Base-by-base conservation (phyloP, 768 basidiomycete species). In the Russula lepida region DNA sequence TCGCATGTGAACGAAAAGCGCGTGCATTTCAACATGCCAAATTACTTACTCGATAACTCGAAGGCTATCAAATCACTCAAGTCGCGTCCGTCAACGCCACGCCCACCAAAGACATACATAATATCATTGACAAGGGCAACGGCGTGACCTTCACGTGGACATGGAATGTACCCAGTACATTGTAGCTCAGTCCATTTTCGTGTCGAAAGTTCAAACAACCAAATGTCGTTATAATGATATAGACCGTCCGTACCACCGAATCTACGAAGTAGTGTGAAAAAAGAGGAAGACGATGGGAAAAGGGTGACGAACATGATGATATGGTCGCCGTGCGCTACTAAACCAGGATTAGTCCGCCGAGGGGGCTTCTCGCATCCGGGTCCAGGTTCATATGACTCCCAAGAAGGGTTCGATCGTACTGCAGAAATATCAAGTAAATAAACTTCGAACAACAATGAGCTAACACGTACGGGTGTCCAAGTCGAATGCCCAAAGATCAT, bases 241-340 rank as follows among this genome's bases (percentile, higher is more conserved):
- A 88, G 85, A n/a, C 94, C 94, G 70, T 98, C 97, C 12, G 97
- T 99, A 50, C 97, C 97, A 35, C 97, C 97, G 67, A 99, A 98
- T 51, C 90, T 95, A 64, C 17, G 49, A 46, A 50, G 60, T 17
- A 11, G 55, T 41, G 46, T 50, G 21, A 39, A 44, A 35, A 37
- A 11, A 13, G 28, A 21, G 49, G 55, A 27, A n/a, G 48, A 55
- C 35, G 58, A 52, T n/a, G 19, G 65, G 62, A 9, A 68, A 60
- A 60, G 43, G 35, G 43, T 19, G 27, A 57, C 54, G 11, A 35
- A 60, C 60, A 68, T 62, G 47, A 62, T 55, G 21, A 60, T 59
- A 50, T 65, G 54, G 70, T 95, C 90, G 54, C 85, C 86, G 68
- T 81, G 79, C 4, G 92, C 84, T 43, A 97, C 81, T 70, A 88